phyloP scores from a whole-genome alignment of 2,329 filamentous ascomycete species.

The Phaeosphaeriaceae sp. region DNA sequence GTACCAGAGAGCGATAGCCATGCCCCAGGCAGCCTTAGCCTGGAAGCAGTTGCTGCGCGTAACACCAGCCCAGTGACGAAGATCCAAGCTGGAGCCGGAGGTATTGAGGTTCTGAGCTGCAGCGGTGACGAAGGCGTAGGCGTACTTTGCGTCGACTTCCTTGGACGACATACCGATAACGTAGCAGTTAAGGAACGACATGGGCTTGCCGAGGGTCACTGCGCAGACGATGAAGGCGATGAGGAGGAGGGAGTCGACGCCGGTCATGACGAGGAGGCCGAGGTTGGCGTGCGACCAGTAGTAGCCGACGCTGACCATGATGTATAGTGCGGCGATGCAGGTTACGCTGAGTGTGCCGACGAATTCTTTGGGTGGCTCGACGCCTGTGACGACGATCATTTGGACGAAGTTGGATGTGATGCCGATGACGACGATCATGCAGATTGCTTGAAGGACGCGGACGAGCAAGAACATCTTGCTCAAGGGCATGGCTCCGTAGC shows the following conservation, averaged over 20 bases:
- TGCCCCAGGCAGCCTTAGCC: slow-evolving; percentile 86
- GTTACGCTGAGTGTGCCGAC: slow-evolving; percentile 79
- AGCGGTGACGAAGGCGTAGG: slow-evolving; percentile 61
- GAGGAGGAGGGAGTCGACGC: slow-evolving; percentile 71
- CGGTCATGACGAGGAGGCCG: slow-evolving; percentile 74
- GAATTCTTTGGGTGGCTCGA: slow-evolving; percentile 72
- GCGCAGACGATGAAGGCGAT: slow-evolving; percentile 80
- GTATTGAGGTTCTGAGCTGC: slow-evolving; percentile 60
- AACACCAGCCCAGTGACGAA: slow-evolving; percentile 64
- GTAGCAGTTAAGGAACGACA: slow-evolving; percentile 78
- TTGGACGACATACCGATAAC: slow-evolving; percentile 57
- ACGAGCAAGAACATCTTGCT: slow-evolving; percentile 79
- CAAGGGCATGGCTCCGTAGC: slow-evolving; percentile 69
- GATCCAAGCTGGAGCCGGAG: slow-evolving; percentile 57
- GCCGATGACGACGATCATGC: slow-evolving; percentile 78
- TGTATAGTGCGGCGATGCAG: slow-evolving; percentile 79
- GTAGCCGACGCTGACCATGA: slow-evolving; percentile 70
- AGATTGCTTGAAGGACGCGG: slow-evolving; percentile 72
- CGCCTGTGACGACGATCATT: slow-evolving; percentile 71
- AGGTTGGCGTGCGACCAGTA: slow-evolving; percentile 81
- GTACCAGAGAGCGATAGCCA: slow-evolving; percentile 77
- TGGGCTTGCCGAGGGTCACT: slow-evolving; percentile 77
- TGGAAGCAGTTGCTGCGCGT: slow-evolving; percentile 73
- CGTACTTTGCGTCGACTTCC: slow-evolving; percentile 53
- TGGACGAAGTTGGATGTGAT: slow-evolving; percentile 83